Conservation (phyloP, 345 rosid species). For the Euphorbia pulcherrima region DNA sequence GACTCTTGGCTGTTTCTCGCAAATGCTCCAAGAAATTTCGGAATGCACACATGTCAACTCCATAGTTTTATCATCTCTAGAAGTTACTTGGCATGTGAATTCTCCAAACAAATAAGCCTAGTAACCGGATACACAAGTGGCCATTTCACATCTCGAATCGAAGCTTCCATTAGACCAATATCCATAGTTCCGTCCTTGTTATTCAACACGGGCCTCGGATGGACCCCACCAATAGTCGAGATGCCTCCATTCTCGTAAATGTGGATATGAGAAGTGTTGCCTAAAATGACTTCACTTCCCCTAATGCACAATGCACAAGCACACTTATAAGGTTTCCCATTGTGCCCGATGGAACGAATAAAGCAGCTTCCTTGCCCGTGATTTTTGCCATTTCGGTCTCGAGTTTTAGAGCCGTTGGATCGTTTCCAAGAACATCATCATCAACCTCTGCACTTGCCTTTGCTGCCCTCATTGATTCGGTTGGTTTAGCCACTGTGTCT, state of each 20-base stretch:
- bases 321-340: conserved; percentile 95
- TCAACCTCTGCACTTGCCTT: conserved; percentile 91
- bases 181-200: conserved; percentile 82
- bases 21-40: no score
- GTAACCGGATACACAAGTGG: conserved; percentile 76
- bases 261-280: conserved; percentile 76
- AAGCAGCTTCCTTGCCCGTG: conserved; percentile 78
- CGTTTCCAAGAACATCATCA: conserved; percentile 71
- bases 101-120: conserved; percentile 88
- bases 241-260: conserved; percentile 84
- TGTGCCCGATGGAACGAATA: conserved; percentile 90
- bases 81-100: conserved; percentile 81
- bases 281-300: conserved; percentile 94
- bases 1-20: no score
- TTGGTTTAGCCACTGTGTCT: conserved; percentile 86
- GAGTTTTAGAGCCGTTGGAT: conserved; percentile 60
- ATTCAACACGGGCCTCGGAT: conserved; percentile 72
- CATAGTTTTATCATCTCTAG: background rate
- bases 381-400: conserved; percentile 72
- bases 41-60: no score
- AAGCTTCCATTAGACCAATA: conserved; percentile 62
- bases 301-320: conserved; percentile 76
- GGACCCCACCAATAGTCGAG: conserved; percentile 85
- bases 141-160: conserved; percentile 64
- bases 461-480: conserved; percentile 79